Base-by-base conservation (phyloP, 345 rosid species). In the Sisymbrium irio region DNA sequence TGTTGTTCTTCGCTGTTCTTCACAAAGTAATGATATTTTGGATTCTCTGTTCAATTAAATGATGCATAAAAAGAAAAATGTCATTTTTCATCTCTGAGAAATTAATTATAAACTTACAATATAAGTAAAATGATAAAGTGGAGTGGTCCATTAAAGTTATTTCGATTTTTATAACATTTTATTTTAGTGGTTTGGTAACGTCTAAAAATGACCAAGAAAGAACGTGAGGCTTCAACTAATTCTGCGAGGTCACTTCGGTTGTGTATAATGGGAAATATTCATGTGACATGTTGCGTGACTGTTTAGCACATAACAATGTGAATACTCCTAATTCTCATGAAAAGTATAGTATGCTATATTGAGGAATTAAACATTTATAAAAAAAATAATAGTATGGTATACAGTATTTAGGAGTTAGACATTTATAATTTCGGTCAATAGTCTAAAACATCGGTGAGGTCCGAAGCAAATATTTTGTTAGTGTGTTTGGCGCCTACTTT, bases 261-360 rank as follows among this genome's bases (percentile, higher is more conserved):
- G 58, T 32, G 32, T 55, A 13, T 40, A 11, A 51, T 76, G 64
- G 51, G 63, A 33, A 75, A n/a, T 32, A 45, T 63, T 71, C 80
- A 77, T 77, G 80, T 77, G 80, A 77, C 55, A n/a, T 77, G 80
- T 64, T 77, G 80, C 67, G 75, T 76, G 30, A 45, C 27, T 47
- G 47, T 46, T 5, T 30, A 28, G 56, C 71, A 62, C 58, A 35
- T 25, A 44, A 1, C 28, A 25, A 75, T 61, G 69, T 69, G 65
- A 62, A 35, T 44, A 17, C 27, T 44, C 22, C 27, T 42, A 68
- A 68, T 33, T 59, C 11, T 69, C 35, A 66, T 39, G 33, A 18
- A 22, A 22, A 22, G 3, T 22, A 22, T 22, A 22, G 25, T 22
- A 22, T 22, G n/a, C 35, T 6, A 27, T 28, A 35, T 14, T 35